Evolutionary conservation across 495 filamentous ascomycete species (phyloP).

Genomic region (Penicillium ucsense): DNA sequence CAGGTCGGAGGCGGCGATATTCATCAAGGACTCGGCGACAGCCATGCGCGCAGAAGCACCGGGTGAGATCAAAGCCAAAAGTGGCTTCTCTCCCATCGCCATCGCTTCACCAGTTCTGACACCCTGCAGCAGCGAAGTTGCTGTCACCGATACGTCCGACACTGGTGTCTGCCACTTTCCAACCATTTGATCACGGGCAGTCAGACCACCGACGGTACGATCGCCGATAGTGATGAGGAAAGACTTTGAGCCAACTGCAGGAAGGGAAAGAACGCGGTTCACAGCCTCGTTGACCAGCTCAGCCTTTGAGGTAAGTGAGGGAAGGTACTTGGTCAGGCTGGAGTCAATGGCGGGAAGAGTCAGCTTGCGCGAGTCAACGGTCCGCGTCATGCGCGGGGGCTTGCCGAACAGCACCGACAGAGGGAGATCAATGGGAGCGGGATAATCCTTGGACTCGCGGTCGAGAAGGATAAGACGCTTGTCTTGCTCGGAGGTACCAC

Average conservation of each 20-base stretch:
- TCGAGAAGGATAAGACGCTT: slow-evolving; percentile 73
- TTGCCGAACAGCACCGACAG: slow-evolving; percentile 91
- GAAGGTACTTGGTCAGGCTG: slow-evolving; percentile 50
- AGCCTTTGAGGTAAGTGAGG: slow-evolving; percentile 44
- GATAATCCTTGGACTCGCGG: slow-evolving; percentile 64
- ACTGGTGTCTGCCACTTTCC: slow-evolving; percentile 96
- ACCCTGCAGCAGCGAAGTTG: slow-evolving; percentile 62
- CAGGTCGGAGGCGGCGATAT: slow-evolving; percentile 79
- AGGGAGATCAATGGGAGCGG: slow-evolving; percentile 79
- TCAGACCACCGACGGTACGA: slow-evolving; percentile 81
- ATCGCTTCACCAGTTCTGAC: slow-evolving; percentile 84
- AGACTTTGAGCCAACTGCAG: slow-evolving; percentile 86
- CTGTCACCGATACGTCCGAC: slow-evolving; percentile 84
- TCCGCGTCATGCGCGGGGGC: slow-evolving; percentile 70
- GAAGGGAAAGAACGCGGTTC: slow-evolving; percentile 70
- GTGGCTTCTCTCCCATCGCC: slow-evolving; percentile 94
- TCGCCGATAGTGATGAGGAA: slow-evolving; percentile 97
- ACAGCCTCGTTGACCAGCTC: slow-evolving; percentile 67
- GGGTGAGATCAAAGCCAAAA: slow-evolving; percentile 79
- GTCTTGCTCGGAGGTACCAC: slow-evolving; percentile 48
- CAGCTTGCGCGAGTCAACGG: slow-evolving; percentile 64
- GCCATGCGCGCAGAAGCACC: slow-evolving; percentile 95
- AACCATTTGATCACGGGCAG: slow-evolving; percentile 88
- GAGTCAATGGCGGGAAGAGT: slow-evolving; percentile 64
- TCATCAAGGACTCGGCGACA: slow-evolving; percentile 87